These are phyloP conservation scores for Centrapalus pauciflorus DNA, from an alignment of 129 eudicot genomes.

Conservation along the genomic window DNA sequence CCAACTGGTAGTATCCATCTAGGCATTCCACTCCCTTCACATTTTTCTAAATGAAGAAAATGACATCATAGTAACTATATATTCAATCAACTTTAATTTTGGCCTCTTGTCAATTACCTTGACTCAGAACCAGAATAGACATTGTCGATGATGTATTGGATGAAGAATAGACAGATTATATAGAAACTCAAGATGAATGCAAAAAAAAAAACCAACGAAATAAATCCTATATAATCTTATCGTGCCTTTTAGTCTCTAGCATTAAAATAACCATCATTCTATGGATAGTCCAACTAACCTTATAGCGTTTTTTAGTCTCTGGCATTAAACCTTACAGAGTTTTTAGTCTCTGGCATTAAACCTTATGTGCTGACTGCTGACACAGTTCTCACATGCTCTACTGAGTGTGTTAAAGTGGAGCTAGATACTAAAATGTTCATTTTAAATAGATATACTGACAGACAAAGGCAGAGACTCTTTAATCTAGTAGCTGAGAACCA, in stretches of 20 bases:
- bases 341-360: background rate
- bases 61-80: background rate
- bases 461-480: background rate
- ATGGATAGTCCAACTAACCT: background rate
- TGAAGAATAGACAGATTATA: background rate
- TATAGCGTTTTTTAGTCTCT: background rate
- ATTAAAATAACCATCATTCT: too few species aligned
- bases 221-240: too few species aligned
- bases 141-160: background rate
- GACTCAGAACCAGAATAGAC: background rate
- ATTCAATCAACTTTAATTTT: conserved; percentile 1
- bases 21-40: background rate
- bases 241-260: too few species aligned
- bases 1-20: background rate
- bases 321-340: too few species aligned
- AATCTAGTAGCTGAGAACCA: background rate
- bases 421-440: too few species aligned
- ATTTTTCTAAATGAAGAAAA: background rate
- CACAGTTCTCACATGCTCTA: background rate
- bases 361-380: too few species aligned
- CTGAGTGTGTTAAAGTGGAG: background rate
- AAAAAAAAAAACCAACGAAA: background rate
- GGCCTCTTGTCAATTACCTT: background rate
- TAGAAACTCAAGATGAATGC: background rate
- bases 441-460: too few species aligned